Conservation (phyloP, 441 rosid species). For the Capsella rubella region DNA sequence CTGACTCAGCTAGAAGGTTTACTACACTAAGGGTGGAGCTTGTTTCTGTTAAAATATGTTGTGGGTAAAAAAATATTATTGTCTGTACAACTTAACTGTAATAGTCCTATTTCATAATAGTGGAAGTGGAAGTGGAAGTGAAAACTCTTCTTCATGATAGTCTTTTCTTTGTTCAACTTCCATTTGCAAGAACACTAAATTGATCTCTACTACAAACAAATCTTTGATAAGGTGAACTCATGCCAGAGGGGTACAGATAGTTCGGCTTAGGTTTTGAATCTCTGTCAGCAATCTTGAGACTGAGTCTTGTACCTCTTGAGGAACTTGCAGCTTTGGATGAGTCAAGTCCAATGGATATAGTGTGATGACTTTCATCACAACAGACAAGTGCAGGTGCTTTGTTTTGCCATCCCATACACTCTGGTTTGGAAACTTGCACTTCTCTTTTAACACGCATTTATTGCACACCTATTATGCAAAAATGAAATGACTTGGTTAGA, state of each 20-base stretch:
- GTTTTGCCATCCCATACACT: conserved; percentile 51
- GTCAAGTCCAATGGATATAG: conserved; percentile 61
- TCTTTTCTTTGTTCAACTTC: conserved; percentile 1
- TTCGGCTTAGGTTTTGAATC: conserved; percentile 59
- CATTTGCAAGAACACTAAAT: not conserved
- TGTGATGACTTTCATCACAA: conserved; percentile 64
- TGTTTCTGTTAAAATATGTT: not conserved
- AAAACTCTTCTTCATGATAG: not conserved
- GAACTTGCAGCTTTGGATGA: conserved; percentile 55
- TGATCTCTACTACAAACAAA: conserved; percentile 23
- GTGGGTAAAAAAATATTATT: not conserved
- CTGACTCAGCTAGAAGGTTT: not conserved
- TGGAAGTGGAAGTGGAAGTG: not conserved
- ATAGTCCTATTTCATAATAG: not conserved
- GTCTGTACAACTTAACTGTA: conserved; percentile 1
- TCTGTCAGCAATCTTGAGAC: conserved; percentile 57
- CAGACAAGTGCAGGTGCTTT: conserved; percentile 55
- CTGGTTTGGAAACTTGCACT: conserved; percentile 71
- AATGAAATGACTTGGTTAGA: conserved; percentile 33
- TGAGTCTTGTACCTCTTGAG: conserved; percentile 63
- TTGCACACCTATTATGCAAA: conserved; percentile 63
- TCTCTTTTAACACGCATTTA: conserved; percentile 62
- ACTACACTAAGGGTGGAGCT: not conserved
- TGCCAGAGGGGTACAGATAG: conserved; percentile 41
- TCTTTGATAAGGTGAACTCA: conserved; percentile 23